Evolutionary conservation across 2,329 filamentous ascomycete genomes (phyloP), one percentile per base, ranked within the genome.

Genomic region (Fusarium chaquense): DNA sequence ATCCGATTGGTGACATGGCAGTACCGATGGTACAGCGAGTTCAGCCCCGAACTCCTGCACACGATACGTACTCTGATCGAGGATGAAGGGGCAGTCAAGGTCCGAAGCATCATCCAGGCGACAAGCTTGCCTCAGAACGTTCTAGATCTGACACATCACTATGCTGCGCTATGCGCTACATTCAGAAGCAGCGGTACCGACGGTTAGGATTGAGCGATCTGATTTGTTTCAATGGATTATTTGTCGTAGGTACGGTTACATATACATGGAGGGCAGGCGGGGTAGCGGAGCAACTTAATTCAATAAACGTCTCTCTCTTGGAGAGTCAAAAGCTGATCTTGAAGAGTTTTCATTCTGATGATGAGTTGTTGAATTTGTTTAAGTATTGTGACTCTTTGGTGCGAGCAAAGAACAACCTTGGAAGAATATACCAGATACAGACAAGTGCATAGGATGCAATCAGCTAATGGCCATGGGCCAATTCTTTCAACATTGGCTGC

Each of bases 1-100:
- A 98, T 99, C 71, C 86, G 94, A 54, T 84, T 99, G 43, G 93
- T 98, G 35, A 96, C 95, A 15, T 99, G 96, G 96, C 96, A 99
- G 82, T 99, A 98, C 82, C 87, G 96, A 73, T 99, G 96, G 96
- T 99, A 99, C 83, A 98, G 94, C 59, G 96, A 99, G 87, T 99
- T 99, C 82, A 98, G 94, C 20, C 96, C 96, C 1, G 90, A 94
- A 70, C 86, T 99, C 44, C 87, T 99, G 56, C 93, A 90, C 80
- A 91, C 93, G 5, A 93, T 98, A 76, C 91, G 96, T 67, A 94
- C 93, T 71, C 85, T 99, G 71, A 99, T 99, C 77, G 96, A 98
- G 81, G 94, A 98, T 72, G 96, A 99, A 81, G 96, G 96, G 62
- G 95, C 95, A 2, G 93, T 99, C 79, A 99, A 99, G 82, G 92